Percentiles rank a stretch among this genome's conserved stretches.
These are phyloP conservation scores for Suillus discolor DNA, from an alignment of 768 basidiomycete species.

Conservation along the genomic window DNA sequence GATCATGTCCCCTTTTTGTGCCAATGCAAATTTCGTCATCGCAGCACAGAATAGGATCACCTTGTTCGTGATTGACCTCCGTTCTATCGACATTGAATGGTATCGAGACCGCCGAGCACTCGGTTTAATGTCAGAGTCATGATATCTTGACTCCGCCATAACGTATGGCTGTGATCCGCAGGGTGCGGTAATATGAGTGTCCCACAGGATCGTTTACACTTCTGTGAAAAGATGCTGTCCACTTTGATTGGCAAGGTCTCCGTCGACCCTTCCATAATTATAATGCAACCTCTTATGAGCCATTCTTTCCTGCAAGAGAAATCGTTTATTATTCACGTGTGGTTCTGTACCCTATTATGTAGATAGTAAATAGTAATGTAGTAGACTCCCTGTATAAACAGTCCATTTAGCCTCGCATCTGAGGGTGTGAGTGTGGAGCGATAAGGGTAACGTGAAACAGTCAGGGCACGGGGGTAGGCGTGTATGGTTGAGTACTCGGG, in stretches of 20 bases:
- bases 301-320: not conserved
- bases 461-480: not conserved
- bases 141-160: not conserved
- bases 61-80: not conserved
- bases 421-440: not conserved
- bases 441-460: not conserved
- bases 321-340: not conserved
- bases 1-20: not conserved
- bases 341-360: not conserved
- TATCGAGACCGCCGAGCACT: not conserved
- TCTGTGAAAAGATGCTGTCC: not conserved
- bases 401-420: not conserved
- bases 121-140: not conserved
- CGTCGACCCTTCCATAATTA: conserved; percentile 7
- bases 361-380: not conserved
- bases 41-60: not conserved
- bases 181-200: not conserved
- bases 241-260: not conserved
- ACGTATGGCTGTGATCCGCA: conserved; percentile 3
- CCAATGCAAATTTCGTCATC: not conserved
- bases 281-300: not conserved
- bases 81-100: not conserved
- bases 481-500: not conserved
- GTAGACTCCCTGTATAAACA: not conserved
- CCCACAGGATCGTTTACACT: not conserved